Percentiles rank a stretch among this genome's conserved stretches.
These are phyloP conservation scores for Backusella australiensis DNA, from an alignment of 192 early-diverging fungal genomes.

Conservation along the genomic window DNA sequence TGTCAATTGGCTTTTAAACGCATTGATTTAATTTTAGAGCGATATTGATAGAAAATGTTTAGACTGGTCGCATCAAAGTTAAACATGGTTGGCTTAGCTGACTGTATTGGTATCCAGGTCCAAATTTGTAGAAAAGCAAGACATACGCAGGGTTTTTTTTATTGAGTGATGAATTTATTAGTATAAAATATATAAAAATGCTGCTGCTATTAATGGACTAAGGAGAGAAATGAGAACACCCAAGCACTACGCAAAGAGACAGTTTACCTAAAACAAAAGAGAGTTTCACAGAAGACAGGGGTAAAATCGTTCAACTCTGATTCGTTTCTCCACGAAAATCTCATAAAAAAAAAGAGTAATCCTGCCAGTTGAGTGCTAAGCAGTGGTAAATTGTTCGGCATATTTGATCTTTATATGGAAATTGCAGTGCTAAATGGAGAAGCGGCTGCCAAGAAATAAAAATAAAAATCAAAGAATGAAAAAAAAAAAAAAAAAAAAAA, in stretches of 20 bases:
- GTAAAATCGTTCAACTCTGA: no score
- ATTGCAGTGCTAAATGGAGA: background rate
- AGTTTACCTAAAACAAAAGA: no score
- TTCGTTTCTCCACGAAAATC: no score
- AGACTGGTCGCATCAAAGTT: background rate
- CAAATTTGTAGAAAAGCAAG: background rate
- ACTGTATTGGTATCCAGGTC: background rate
- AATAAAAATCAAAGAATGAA: no score
- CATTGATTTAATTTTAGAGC: background rate
- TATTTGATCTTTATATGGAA: background rate
- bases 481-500: no score
- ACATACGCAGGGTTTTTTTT: background rate
- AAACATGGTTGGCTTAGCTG: background rate
- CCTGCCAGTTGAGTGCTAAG: background rate
- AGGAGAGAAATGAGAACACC: no score
- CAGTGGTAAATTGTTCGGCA: background rate
- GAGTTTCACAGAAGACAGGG: no score
- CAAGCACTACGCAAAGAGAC: no score
- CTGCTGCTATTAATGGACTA: no score
- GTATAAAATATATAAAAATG: no score
- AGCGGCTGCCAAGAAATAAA: background rate
- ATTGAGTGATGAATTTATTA: no score
- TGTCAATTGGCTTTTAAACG: background rate
- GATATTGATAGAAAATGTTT: background rate
- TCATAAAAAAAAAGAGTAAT: background rate